Evolutionary conservation across 1,139 yeast genomes (phyloP), one percentile per base, ranked within the genome.

Genomic region (Yamadazyma blattariae): DNA sequence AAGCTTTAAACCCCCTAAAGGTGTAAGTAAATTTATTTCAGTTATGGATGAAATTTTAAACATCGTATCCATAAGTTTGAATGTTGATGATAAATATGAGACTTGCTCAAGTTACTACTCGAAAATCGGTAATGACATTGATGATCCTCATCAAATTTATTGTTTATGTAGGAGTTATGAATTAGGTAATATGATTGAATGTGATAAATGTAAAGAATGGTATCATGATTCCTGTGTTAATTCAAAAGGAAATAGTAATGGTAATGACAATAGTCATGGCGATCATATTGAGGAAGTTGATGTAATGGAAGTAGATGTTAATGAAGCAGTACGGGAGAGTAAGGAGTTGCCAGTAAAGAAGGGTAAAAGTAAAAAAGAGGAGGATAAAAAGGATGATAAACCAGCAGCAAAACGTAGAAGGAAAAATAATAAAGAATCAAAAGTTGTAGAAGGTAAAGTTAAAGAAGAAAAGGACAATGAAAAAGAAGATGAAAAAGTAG

Each of bases 151-250:
- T 45, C 54, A 47, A 27, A 61, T 56, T 20, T 86, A 81, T 52
- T 87, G 96, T 54, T 59, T 82, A 34, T 87, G 96, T 56, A 73
- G 95, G 29, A 75, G 71, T 38, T 62, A 65, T 16, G 95, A 85
- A 49, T 71, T 69, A 38, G 92, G 89, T 2, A 66, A 74, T 0
- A 85, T 87, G 95, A 75, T 85, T 32, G 87, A 81, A 47, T 88
- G 96, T 59, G 94, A 83, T 43, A 57, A 56, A 20, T 87, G 96
- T 56, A 72, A 76, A 34, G 95, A 86, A 51, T 84, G 94, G 94
- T 87, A 78, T 53, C 95, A 87, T 53, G 74, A 75, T 34, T 66
- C 64, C 24, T 88, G 96, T 58, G 66, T 87, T 27, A 20, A 24
- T 12, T 13, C 8, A n/a, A 30, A 30, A 17, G 11, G 5, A n/a